phyloP scores from a whole-genome alignment of 805 yeast genomes.

The Yarrowia sp. region DNA sequence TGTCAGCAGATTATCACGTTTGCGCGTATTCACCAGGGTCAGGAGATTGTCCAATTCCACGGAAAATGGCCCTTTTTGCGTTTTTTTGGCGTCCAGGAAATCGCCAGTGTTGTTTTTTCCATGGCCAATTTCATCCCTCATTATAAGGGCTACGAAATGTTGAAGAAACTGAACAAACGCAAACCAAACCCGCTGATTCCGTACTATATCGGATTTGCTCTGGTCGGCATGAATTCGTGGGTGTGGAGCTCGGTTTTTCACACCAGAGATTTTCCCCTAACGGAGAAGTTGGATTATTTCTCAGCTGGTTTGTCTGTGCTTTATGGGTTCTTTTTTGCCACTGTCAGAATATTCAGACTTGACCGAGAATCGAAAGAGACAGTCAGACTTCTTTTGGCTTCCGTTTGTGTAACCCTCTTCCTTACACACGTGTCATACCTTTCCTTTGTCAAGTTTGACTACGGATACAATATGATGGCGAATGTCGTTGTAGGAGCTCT shows the following conservation, averaged over 20 bases:
- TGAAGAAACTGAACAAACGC: slow-evolving; percentile 35
- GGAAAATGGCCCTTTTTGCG: slow-evolving; percentile 97
- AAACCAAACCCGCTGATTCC: slow-evolving; percentile 43
- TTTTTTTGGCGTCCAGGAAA: slow-evolving; percentile 81
- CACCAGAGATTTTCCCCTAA: slow-evolving; percentile 75
- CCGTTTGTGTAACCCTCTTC: slow-evolving; percentile 60
- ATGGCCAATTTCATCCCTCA: slow-evolving; percentile 73
- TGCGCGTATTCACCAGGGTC: slow-evolving; percentile 56
- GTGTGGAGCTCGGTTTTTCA: slow-evolving; percentile 84
- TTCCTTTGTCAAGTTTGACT: slow-evolving; percentile 75
- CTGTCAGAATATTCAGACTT: slow-evolving; percentile 65
- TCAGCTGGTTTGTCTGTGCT: slow-evolving; percentile 91
- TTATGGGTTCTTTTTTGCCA: slow-evolving; percentile 75
- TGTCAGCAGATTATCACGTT: slow-evolving; percentile 82
- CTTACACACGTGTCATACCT: slow-evolving; percentile 70
- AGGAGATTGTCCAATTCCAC: slow-evolving; percentile 81
- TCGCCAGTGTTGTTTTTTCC: slow-evolving; percentile 82
- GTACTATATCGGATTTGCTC: slow-evolving; percentile 58
- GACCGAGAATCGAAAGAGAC: slow-evolving; percentile 52
- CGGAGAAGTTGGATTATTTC: slow-evolving; percentile 89
- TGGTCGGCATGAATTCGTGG: slow-evolving; percentile 88
- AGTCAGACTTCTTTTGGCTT: slow-evolving; percentile 52
- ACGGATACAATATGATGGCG: slow-evolving; percentile 92
- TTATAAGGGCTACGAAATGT: slow-evolving; percentile 54
- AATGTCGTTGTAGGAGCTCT: slow-evolving; percentile 78